A percentile compares a stretch with the other conserved stretches of the same genome.
phyloP scores from a whole-genome alignment of 345 rosid species.

The Syzygium jambos region DNA sequence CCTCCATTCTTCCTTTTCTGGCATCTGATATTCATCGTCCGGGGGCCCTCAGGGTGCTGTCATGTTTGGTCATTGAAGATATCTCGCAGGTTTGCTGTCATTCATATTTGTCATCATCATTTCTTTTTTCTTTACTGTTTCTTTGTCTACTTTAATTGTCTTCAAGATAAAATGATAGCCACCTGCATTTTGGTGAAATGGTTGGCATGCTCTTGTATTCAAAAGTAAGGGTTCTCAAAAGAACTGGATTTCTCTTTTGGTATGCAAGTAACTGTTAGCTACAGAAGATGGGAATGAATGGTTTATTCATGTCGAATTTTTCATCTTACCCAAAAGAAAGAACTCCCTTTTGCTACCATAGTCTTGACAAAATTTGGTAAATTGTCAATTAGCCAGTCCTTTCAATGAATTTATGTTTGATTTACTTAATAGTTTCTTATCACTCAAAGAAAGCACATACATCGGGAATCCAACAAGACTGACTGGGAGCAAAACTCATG shows the following conservation, averaged over 20 bases:
- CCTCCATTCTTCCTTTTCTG: slow-evolving; percentile 79
- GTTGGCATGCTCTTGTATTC: neutral
- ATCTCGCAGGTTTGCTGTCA: slow-evolving; percentile 47
- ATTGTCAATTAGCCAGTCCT: neutral
- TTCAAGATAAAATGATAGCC: neutral
- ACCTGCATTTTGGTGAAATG: neutral
- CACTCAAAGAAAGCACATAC: neutral
- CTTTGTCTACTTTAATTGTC: neutral
- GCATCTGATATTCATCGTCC: slow-evolving; percentile 73
- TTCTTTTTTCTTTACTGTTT: neutral
- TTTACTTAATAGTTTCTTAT: neutral
- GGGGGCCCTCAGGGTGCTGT: slow-evolving; percentile 82
- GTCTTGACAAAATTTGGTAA: neutral
- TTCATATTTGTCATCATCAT: neutral
- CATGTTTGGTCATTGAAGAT: slow-evolving; percentile 97
- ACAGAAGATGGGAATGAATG: neutral
- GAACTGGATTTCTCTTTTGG: neutral
- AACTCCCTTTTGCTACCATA: neutral
- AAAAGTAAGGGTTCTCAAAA: neutral
- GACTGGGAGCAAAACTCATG: neutral
- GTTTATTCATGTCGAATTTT: neutral
- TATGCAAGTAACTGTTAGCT: neutral
- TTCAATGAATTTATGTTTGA: neutral
- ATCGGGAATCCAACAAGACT: neutral
- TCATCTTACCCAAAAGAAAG: neutral